phyloP scores from a whole-genome alignment of 768 basidiomycete genomes.

The Amanita pseudoporphyria region DNA sequence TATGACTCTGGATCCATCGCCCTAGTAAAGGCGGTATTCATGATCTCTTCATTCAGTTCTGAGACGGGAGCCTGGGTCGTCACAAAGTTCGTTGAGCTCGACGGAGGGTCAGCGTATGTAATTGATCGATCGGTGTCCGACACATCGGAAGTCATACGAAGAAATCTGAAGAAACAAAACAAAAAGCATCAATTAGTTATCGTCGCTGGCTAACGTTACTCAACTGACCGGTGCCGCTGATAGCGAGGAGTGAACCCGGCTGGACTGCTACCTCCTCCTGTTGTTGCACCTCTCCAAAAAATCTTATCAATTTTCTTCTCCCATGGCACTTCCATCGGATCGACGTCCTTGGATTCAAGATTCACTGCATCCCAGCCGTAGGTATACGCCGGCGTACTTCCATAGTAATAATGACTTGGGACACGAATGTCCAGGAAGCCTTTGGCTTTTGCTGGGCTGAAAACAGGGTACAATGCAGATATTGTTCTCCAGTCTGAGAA shows the following conservation, averaged over 20 bases:
- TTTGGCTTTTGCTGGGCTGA: constrained; percentile 81
- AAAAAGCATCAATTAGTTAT: constrained; percentile 10
- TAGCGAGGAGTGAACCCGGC: constrained; percentile 75
- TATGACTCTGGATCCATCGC: constrained; percentile 60
- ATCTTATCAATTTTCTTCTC: constrained; percentile 78
- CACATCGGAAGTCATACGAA: constrained; percentile 65
- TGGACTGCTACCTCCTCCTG: constrained; percentile 86
- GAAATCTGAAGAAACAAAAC: constrained; percentile 34
- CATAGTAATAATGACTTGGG: constrained; percentile 95
- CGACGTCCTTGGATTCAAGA: constrained; percentile 62
- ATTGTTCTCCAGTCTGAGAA: constrained; percentile 96
- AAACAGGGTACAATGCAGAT: constrained; percentile 82
- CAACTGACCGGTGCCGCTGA: constrained; percentile 69
- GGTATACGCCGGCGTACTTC: constrained; percentile 70
- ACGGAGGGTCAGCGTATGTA: constrained; percentile 59
- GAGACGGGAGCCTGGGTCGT: constrained; percentile 50
- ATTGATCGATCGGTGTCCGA: constrained; percentile 48
- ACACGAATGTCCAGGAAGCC: constrained; percentile 90
- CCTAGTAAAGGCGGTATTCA: constrained; percentile 85
- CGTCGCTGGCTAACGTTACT: background rate
- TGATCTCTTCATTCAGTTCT: constrained; percentile 65
- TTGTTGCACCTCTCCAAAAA: constrained; percentile 95
- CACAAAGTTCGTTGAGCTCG: constrained; percentile 46
- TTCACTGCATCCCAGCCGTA: constrained; percentile 86
- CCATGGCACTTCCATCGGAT: constrained; percentile 86